Base-by-base conservation (phyloP, 2,329 filamentous ascomycete genomes). In the Thielaviopsis euricoi region DNA sequence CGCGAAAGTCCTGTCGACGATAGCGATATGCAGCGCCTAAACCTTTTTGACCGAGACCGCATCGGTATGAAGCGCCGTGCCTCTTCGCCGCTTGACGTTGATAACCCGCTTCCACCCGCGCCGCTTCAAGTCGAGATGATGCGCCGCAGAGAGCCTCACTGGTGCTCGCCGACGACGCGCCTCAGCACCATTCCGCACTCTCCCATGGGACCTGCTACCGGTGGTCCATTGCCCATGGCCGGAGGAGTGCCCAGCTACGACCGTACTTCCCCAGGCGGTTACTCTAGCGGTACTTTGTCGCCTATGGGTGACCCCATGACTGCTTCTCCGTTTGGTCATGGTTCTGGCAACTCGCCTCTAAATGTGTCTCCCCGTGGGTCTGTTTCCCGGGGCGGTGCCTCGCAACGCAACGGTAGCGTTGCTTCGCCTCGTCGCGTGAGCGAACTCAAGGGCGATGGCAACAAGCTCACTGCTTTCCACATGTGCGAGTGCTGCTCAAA, bases 401-500 rank as follows among this genome's bases (percentile, higher is more conserved):
- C 77, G 61, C 71, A 74, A 58, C 72, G 75, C 19, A 75, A 70
- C 6, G 65, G 73, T 2, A 78, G 75, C 56, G 67, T 73, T 13
- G 70, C 72, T 6, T 79, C 76, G 52, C 76, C 78, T 1, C 73
- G 77, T 33, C 79, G 77, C 63, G 66, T 78, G 19, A 69, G 69
- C 0, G 78, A 80, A 33, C 68, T 75, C n/a, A 78, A 78, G 65
- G 67, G 70, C 15, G 65, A 67, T 12, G 69, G 68, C 3, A 68
- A 74, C n/a, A 78, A 78, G 64, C 68, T 80, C 25, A 76, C 78
- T 59, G 75, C 71, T 1, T 76, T 77, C 51, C 75, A 73, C 62
- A 80, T 95, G 71, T 97, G 90, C 71, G 89, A 95, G 66, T 97
- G 91, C 69, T 97, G 90, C 71, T 90, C 89, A 0, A 96, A 96